Evolutionary conservation across 768 basidiomycete species (phyloP).

Genomic region (Hericium erinaceus): DNA sequence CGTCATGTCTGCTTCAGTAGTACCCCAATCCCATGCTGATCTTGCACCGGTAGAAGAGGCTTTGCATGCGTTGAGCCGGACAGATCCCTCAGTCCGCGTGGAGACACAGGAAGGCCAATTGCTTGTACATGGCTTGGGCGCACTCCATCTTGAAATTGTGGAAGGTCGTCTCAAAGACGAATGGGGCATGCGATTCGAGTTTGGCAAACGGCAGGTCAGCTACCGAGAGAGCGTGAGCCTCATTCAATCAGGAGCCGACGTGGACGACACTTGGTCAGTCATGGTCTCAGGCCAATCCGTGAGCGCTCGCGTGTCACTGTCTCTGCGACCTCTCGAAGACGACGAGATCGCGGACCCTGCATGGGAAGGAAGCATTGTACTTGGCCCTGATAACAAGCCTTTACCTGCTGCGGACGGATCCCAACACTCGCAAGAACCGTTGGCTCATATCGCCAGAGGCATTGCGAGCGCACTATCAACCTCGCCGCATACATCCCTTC

Average conservation of each 20-base stretch:
- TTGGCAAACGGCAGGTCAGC: constrained; percentile 70
- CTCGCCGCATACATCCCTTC: constrained; percentile 70
- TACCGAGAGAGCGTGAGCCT: constrained; percentile 56
- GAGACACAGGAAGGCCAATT: constrained; percentile 79
- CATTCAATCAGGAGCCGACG: constrained; percentile 16
- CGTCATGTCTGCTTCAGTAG: constrained; percentile 76
- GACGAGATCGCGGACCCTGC: constrained; percentile 53
- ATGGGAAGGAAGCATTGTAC: constrained; percentile 74
- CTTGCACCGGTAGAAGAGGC: constrained; percentile 71
- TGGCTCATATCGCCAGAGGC: constrained; percentile 54
- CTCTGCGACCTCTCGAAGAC: constrained; percentile 42
- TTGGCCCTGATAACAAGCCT: constrained; percentile 42
- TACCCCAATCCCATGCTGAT: constrained; percentile 75
- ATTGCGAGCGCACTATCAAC: constrained; percentile 63
- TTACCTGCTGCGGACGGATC: constrained; percentile 44
- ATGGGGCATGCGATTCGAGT: constrained; percentile 69
- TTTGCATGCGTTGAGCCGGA: constrained; percentile 61
- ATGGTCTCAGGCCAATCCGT: constrained; percentile 51
- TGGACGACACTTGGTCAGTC: constrained; percentile 46
- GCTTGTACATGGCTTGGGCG: constrained; percentile 75
- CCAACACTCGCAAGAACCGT: constrained; percentile 31
- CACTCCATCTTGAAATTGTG: constrained; percentile 83
- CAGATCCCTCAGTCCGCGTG: constrained; percentile 80
- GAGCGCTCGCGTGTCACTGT: constrained; percentile 43
- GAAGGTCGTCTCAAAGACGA: constrained; percentile 74